Conservation (phyloP, 495 filamentous ascomycete species). For the Aspergillus bridgeri region DNA sequence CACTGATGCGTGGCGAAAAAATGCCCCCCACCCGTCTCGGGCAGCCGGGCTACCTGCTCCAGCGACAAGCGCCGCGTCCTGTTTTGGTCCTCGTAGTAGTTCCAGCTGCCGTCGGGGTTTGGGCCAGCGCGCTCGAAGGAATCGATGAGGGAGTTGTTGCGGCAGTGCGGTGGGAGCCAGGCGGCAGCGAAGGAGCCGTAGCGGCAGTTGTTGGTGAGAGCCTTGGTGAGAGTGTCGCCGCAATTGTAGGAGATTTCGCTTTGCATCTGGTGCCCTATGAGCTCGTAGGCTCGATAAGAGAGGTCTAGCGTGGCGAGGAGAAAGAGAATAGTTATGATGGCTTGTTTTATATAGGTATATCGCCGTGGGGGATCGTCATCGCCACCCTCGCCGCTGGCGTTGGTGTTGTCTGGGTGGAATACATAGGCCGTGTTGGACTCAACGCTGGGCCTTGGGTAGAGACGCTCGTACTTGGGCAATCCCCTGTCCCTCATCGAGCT, state of each 20-base stretch:
- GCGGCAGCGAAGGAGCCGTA: constrained; percentile 6
- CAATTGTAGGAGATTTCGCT: constrained; percentile 5
- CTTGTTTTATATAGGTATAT: not conserved
- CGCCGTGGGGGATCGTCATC: too few species aligned
- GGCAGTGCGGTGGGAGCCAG: constrained; percentile 6
- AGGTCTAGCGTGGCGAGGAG: not conserved
- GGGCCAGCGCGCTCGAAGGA: constrained; percentile 6
- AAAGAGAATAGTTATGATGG: not conserved
- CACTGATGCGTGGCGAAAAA: constrained; percentile 5
- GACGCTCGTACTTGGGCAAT: constrained; percentile 4
- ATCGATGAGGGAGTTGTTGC: constrained; percentile 2
- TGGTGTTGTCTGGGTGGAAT: too few species aligned
- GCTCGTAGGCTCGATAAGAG: not conserved
- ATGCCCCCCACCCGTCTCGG: not conserved
- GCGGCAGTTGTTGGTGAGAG: not conserved
- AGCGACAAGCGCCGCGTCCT: not conserved
- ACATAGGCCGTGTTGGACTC: not conserved
- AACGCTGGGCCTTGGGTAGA: not conserved
- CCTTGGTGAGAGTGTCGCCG: constrained; percentile 1
- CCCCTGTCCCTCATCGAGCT: too few species aligned
- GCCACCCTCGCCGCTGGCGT: too few species aligned
- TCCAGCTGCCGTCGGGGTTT: constrained; percentile 5
- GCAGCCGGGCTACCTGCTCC: not conserved
- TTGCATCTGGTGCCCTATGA: not conserved
- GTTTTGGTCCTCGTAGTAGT: constrained; percentile 1